Percentiles rank a stretch among this genome's conserved stretches.
phyloP scores from a whole-genome alignment of 176 grass and related monocot species.

The Raddia guianensis region DNA sequence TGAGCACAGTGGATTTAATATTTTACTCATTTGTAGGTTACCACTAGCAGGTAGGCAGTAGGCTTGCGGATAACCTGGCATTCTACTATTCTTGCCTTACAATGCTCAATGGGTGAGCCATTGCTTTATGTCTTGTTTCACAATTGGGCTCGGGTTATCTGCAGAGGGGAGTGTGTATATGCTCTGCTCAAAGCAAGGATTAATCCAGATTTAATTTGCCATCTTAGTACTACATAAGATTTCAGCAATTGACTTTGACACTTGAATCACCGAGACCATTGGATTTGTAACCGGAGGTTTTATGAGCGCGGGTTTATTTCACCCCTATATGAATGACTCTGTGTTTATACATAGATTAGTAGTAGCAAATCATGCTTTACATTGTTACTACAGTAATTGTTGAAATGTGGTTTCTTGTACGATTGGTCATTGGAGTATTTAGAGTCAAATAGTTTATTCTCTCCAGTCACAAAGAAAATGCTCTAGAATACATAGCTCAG shows the following conservation, averaged over 20 bases:
- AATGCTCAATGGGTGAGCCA: neutral
- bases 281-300: neutral
- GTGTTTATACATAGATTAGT: neutral
- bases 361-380: neutral
- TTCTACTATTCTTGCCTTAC: neutral
- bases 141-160: neutral
- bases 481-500: no score
- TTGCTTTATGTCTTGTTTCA: no score
- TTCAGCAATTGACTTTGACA: neutral
- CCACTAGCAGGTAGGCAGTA: neutral
- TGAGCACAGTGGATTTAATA: neutral
- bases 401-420: neutral
- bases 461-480: no score
- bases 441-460: neutral
- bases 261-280: neutral
- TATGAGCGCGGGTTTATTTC: neutral
- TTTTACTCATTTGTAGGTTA: neutral
- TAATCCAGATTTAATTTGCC: neutral
- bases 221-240: neutral
- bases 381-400: neutral
- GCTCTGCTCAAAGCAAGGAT: neutral
- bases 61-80: neutral
- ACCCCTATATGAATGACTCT: neutral
- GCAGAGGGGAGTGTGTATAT: neutral
- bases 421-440: neutral